A percentile compares a stretch with the other conserved stretches of the same genome.
Evolutionary conservation across 1,284 basidiomycete species (phyloP).

Genomic region (Mycena citricolor): DNA sequence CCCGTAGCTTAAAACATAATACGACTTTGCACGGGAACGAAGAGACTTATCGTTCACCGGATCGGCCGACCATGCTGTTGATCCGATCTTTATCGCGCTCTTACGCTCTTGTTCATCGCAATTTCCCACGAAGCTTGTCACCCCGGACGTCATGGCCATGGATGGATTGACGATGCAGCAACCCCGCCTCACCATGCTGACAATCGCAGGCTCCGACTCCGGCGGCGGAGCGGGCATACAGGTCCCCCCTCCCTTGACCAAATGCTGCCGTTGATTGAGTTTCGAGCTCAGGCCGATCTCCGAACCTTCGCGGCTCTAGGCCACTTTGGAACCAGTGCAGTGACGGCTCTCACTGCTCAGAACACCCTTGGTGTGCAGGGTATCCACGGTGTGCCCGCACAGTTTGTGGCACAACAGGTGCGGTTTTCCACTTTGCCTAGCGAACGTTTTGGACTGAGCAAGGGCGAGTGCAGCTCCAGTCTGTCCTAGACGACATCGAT

Average conservation of each 20-base stretch:
- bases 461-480: conserved; percentile 53
- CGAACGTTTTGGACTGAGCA: too few relatives aligned
- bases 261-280: conserved; percentile 3
- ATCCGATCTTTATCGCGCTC: too few relatives aligned
- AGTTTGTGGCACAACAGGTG: conserved; percentile 76
- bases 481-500: conserved; percentile 76
- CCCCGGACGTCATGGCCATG: too few relatives aligned
- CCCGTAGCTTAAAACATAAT: too few relatives aligned
- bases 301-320: conserved; percentile 81
- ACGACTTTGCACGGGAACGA: too few relatives aligned
- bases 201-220: conserved; percentile 86
- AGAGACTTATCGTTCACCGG: too few relatives aligned
- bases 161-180: too few relatives aligned
- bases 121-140: too few relatives aligned
- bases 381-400: conserved; percentile 62
- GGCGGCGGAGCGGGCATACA: conserved; percentile 92
- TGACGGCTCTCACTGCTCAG: conserved; percentile 91
- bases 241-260: conserved; percentile 35
- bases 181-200: conserved; percentile 49
- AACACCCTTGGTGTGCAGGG: conserved; percentile 86
- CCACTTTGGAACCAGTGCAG: conserved; percentile 84
- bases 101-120: too few relatives aligned
- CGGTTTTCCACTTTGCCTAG: conserved; percentile 24
- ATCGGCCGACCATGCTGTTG: too few relatives aligned
- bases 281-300: conserved; percentile 68